A percentile compares a stretch with the other conserved stretches of the same genome.
Evolutionary conservation across 2,329 filamentous ascomycete genomes (phyloP).

Genomic region (Penicillium sp.): DNA sequence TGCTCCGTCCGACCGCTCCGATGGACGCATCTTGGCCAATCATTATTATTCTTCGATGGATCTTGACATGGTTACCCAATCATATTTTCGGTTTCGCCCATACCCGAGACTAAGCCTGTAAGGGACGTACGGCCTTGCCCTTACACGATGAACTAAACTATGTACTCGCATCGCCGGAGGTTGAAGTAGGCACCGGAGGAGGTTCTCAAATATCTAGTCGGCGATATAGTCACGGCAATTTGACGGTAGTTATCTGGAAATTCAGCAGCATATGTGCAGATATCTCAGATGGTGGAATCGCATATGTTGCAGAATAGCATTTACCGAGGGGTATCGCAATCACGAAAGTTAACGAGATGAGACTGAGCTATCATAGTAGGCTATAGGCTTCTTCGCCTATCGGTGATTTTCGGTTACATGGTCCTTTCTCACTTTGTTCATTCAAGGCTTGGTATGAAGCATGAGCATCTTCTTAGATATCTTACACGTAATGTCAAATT

Average conservation of each 20-base stretch:
- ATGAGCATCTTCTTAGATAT: too few relatives aligned
- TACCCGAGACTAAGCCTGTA: constrained; percentile 5
- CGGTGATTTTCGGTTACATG: too few relatives aligned
- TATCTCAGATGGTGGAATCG: constrained; percentile 22
- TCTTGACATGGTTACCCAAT: background rate
- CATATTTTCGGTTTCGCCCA: background rate
- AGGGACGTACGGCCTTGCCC: constrained; percentile 11
- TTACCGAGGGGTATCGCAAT: constrained; percentile 13
- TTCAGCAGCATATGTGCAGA: constrained; percentile 2
- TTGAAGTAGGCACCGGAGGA: constrained; percentile 12
- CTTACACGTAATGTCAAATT: too few relatives aligned
- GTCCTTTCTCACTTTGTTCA: too few relatives aligned
- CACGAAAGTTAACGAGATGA: background rate
- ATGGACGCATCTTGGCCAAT: constrained; percentile 11
- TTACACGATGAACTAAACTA: background rate
- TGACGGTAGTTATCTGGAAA: background rate
- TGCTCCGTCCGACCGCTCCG: constrained; percentile 19
- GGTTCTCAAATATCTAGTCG: background rate
- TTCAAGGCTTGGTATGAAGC: too few relatives aligned
- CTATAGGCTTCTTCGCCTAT: too few relatives aligned
- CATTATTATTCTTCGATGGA: background rate
- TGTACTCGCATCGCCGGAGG: background rate
- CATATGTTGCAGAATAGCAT: constrained; percentile 10
- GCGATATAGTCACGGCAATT: background rate
- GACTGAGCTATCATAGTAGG: background rate